Conservation (phyloP, 352 stramenopile species). For the Peronospora belbahrii region DNA sequence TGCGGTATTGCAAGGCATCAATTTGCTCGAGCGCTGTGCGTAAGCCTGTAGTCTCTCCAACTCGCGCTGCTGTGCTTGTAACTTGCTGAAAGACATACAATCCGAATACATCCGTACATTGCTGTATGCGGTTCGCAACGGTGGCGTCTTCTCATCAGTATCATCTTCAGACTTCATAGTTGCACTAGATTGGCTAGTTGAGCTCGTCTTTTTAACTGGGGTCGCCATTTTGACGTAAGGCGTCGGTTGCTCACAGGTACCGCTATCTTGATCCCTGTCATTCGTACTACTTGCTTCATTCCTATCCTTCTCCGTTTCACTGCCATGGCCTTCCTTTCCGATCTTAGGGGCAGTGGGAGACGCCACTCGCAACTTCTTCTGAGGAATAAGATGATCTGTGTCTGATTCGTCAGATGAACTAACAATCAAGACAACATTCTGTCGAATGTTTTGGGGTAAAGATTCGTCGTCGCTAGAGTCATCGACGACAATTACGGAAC, state of each 20-base stretch:
- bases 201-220: constrained; percentile 1
- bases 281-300: not conserved
- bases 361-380: constrained; percentile 12
- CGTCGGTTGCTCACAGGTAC: not conserved
- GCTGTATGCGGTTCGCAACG: constrained; percentile 10
- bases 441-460: not conserved
- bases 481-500: constrained; percentile 42
- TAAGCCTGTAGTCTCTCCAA: constrained; percentile 26
- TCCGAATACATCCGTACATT: constrained; percentile 29
- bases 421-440: constrained; percentile 6
- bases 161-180: constrained; percentile 9
- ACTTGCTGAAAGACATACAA: constrained; percentile 44
- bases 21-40: constrained; percentile 15
- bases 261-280: constrained; percentile 1
- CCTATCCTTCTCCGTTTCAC: constrained; percentile 2
- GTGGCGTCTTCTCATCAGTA: constrained; percentile 4
- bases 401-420: constrained; percentile 21
- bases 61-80: constrained; percentile 55
- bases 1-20: constrained; percentile 4
- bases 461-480: constrained; percentile 41
- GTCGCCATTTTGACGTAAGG: constrained; percentile 4
- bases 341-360: constrained; percentile 3
- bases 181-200: not conserved
- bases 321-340: not conserved
- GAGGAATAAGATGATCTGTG: not conserved